Percentiles rank a stretch among this genome's conserved stretches.
These are phyloP conservation scores for Cercophora samala DNA, from an alignment of 495 filamentous ascomycete species.

Conservation along the genomic window DNA sequence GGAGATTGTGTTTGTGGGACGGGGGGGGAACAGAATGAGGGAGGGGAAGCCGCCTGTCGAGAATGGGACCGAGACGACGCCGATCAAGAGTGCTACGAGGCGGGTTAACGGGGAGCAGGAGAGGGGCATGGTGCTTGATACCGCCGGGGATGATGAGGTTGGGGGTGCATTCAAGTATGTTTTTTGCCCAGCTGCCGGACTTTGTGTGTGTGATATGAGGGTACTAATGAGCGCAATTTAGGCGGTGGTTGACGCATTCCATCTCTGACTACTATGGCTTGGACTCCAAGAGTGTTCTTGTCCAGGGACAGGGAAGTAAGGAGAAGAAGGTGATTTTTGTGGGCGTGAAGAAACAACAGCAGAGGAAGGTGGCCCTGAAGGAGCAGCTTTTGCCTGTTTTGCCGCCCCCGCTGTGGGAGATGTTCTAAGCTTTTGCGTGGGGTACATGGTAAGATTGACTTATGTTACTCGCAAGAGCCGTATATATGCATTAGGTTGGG, in stretches of 20 bases:
- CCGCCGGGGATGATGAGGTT: constrained; percentile 68
- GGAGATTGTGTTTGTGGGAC: constrained; percentile 89
- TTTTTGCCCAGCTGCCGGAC: background rate
- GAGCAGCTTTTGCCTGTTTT: constrained; percentile 15
- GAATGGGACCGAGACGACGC: constrained; percentile 33
- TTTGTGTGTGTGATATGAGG: background rate
- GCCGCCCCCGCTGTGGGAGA: constrained; percentile 35
- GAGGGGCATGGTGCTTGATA: constrained; percentile 77
- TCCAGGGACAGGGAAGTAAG: constrained; percentile 55
- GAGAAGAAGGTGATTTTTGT: constrained; percentile 84
- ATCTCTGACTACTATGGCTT: constrained; percentile 93
- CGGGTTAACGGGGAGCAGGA: constrained; percentile 66
- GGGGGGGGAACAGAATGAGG: constrained; percentile 66
- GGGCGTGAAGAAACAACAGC: constrained; percentile 59
- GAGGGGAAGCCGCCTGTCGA: constrained; percentile 44
- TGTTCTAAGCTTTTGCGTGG: constrained; percentile 27
- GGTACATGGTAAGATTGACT: background rate
- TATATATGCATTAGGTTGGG: background rate
- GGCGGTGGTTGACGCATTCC: constrained; percentile 90
- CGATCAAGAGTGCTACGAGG: constrained; percentile 49
- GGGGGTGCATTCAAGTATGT: constrained; percentile 78
- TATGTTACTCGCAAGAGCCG: too few relatives aligned
- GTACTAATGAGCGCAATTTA: constrained; percentile 30
- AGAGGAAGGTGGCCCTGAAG: constrained; percentile 1
- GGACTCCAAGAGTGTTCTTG: constrained; percentile 75